Base-by-base conservation (phyloP, 352 stramenopile genomes). In the Globisporangium mamillatum region DNA sequence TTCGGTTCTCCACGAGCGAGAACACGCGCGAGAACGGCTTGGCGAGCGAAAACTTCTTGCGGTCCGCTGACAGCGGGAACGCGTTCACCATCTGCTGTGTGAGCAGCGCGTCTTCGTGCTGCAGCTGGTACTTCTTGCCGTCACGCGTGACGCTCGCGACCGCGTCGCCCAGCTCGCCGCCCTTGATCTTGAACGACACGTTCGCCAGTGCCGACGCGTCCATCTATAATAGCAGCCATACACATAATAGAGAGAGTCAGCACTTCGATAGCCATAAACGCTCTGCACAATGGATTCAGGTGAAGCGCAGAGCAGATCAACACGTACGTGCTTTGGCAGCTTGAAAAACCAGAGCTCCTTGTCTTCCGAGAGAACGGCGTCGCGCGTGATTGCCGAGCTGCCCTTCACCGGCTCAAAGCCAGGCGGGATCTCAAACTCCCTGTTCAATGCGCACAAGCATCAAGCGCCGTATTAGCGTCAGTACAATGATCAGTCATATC, bases 301-400 rank as follows among this genome's bases (percentile, higher is more conserved):
- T 16, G 36, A 66, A 12, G 27, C 25, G 27, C 16, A 64, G 14
- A 38, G 46, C 20, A 58, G 29, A 2, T 44, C 14, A 4, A 48
- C 0, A 88, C 86, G 59, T 78, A 93, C 86, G 62, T 90, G 71
- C 72, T 92, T 94, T 44, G 86, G 86, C 25, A 94, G 80, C 73
- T 91, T 92, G 66, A 94, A 92, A 64, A 94, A 89, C 86, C 86
- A 94, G n/a, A 94, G 79, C 67, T 94, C 86, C 71, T 92, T 86
- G 66, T 91, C 82, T n/a, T 81, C 78, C 3, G 78, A 75, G 18
- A 92, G 74, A 56, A 92, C 76, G 0, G 75, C 71, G 72, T 92
- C 84, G 24, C 81, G 82, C 20, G 83, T 90, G 52, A 92, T 72
- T 3, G 78, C 70, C 5, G 74, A 74, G 67, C 81, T 90, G 62